A percentile compares a stretch with the other conserved stretches of the same genome.
phyloP scores from a whole-genome alignment of 2,329 filamentous ascomycete species.

The Trichoderma citrinoviride region DNA sequence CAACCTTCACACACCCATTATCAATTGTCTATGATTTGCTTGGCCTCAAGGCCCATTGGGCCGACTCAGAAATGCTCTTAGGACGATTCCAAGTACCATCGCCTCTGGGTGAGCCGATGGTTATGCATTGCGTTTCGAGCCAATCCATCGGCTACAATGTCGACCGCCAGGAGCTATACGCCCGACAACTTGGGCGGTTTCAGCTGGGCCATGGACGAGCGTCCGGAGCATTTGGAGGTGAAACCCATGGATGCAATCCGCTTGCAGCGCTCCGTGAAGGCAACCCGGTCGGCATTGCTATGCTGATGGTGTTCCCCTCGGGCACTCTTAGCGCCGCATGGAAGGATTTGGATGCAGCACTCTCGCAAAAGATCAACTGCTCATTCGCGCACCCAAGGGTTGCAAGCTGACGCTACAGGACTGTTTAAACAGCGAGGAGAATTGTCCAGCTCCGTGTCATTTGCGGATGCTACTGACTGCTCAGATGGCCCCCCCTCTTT shows the following conservation, averaged over 20 bases:
- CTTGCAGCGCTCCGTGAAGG: conserved; percentile 33
- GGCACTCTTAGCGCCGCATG: background rate
- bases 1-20: conserved; percentile 60
- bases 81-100: conserved; percentile 41
- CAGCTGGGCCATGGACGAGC: conserved; percentile 27
- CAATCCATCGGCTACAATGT: conserved; percentile 45
- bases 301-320: background rate
- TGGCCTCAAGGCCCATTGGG: conserved; percentile 57
- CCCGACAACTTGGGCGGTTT: conserved; percentile 41
- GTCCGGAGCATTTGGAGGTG: conserved; percentile 46
- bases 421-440: background rate
- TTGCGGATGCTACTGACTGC: background rate
- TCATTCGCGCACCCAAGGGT: background rate
- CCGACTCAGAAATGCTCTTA: conserved; percentile 49
- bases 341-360: conserved; percentile 3
- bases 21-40: conserved; percentile 67
- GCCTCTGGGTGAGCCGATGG: conserved; percentile 35
- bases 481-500: background rate
- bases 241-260: conserved; percentile 53
- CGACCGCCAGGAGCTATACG: conserved; percentile 42
- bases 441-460: background rate
- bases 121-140: conserved; percentile 44
- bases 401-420: background rate
- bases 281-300: conserved; percentile 23
- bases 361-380: background rate